A percentile compares a stretch with the other conserved stretches of the same genome.
These are phyloP conservation scores for Sugiyamaella japonica DNA, from an alignment of 1,139 yeast genomes.

Conservation along the genomic window DNA sequence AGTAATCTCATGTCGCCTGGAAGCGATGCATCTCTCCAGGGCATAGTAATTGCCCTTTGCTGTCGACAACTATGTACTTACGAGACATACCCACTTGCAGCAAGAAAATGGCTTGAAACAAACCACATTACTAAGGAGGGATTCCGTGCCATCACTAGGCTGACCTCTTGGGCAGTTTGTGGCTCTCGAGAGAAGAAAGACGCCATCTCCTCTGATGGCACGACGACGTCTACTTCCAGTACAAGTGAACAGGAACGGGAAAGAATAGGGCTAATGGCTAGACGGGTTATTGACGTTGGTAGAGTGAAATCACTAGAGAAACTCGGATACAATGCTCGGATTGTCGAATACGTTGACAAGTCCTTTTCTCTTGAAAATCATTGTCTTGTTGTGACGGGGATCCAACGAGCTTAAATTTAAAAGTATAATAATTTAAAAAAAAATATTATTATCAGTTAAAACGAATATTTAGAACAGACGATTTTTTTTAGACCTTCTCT, in stretches of 20 bases:
- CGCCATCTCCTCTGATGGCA: too few species aligned
- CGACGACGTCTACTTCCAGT: too few species aligned
- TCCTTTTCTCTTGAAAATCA: conserved; percentile 71
- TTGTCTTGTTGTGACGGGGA: conserved; percentile 48
- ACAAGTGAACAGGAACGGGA: conserved; percentile 52
- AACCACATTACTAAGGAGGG: conserved; percentile 39
- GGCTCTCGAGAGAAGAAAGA: conserved; percentile 50
- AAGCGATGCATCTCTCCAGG: conserved; percentile 42
- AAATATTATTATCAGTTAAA: not conserved
- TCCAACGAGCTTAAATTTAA: not conserved
- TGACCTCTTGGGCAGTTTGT: conserved; percentile 87
- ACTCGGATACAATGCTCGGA: conserved; percentile 43
- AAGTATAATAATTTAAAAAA: not conserved
- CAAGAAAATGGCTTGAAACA: conserved; percentile 41
- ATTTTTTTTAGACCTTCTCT: conserved; percentile 69
- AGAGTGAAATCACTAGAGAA: conserved; percentile 51
- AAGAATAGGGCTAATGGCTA: conserved; percentile 60
- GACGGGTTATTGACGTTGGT: conserved; percentile 68
- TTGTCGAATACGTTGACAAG: conserved; percentile 59
- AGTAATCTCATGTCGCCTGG: conserved; percentile 34
- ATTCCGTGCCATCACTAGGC: conserved; percentile 58
- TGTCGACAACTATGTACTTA: conserved; percentile 83
- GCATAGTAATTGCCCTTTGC: conserved; percentile 86
- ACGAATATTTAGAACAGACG: not conserved
- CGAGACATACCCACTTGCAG: conserved; percentile 51